Base-by-base conservation (phyloP, 495 filamentous ascomycete genomes). In the Aspergillus cavernicola region DNA sequence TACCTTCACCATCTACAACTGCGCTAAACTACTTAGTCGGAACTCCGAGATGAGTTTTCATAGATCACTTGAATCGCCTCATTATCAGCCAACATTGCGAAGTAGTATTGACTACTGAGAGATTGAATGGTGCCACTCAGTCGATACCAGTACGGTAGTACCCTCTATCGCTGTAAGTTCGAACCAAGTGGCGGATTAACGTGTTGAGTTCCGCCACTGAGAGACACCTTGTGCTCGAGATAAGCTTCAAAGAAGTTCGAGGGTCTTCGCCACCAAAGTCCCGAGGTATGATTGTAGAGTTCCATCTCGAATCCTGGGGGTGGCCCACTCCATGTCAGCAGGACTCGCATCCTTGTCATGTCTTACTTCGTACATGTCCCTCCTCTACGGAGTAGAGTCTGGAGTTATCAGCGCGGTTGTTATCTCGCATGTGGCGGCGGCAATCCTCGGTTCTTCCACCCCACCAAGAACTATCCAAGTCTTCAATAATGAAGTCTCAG, bases 281-380 rank as follows among this genome's bases (percentile, higher is more conserved):
- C 8, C 24, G 41, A 46, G 26, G 42, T 46, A 20, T 32, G 42
- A 46, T 46, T 46, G 42, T 33, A 32, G 42, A 20, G 42, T 46
- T 32, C 28, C 42, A 46, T 46, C 16, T 19, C 26, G 28, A 33
- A 24, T 32, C 42, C 18, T 28, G 24, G 42, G 42, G 15, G 28
- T 33, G 42, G 42, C 28, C 28, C 28, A 46, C 42, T 42, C 7
- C 12, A 26, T 26, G 40, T 28, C 40, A 42, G 15, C 3, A 42
- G 40, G 40, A 26, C 22, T 10, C 22, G 8, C 7, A 46, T 10
- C 42, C 42, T 28, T 33, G 42, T 28, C 26, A 40, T 46, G 28
- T 46, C 28, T 33, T 31, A 44, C 37, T 35, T 12, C 32, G 32
- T 35, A 11, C 28, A n/a, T n/a, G n/a, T n/a, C n/a, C n/a, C n/a